These are phyloP conservation scores for Penicillium concentricum DNA, from an alignment of 2,329 filamentous ascomycete species.

Conservation along the genomic window DNA sequence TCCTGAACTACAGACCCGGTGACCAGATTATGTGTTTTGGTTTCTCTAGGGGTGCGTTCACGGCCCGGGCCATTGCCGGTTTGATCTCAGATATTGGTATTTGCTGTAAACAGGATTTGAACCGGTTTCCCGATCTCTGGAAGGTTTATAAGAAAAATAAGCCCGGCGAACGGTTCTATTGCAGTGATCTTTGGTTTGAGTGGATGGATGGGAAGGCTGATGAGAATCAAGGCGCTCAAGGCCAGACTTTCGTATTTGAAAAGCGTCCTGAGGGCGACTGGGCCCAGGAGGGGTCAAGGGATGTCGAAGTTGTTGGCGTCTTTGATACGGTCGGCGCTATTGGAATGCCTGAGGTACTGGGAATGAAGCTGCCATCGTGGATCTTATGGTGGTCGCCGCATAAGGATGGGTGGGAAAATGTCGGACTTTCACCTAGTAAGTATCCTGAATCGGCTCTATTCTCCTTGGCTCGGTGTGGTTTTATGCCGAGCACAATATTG, in stretches of 20 bases:
- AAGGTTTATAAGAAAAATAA: conserved; percentile 16
- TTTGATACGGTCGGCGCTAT: conserved; percentile 36
- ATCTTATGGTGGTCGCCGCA: not conserved
- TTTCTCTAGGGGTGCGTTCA: conserved; percentile 22
- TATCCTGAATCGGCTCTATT: not conserved
- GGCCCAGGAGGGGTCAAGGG: conserved; percentile 15
- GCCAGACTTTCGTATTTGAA: conserved; percentile 12
- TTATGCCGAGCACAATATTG: not conserved
- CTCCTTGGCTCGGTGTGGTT: not conserved
- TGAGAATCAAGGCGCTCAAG: conserved; percentile 17
- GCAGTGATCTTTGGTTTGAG: conserved; percentile 22
- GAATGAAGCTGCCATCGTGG: conserved; percentile 14
- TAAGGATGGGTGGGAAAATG: conserved; percentile 14
- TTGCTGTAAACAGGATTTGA: conserved; percentile 17
- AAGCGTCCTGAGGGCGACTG: conserved; percentile 11
- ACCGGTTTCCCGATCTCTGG: conserved; percentile 22
- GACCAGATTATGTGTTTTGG: conserved; percentile 25
- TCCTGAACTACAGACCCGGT: conserved; percentile 19
- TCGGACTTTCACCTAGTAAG: conserved; percentile 21
- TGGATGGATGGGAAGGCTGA: conserved; percentile 21
- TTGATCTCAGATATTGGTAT: conserved; percentile 23
- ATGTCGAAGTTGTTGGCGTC: conserved; percentile 32
- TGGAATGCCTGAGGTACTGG: conserved; percentile 30
- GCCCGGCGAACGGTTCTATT: conserved; percentile 16
- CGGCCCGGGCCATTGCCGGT: conserved; percentile 21